phyloP scores from a whole-genome alignment of 352 stramenopile species.

The Phytopythium mirpurense region DNA sequence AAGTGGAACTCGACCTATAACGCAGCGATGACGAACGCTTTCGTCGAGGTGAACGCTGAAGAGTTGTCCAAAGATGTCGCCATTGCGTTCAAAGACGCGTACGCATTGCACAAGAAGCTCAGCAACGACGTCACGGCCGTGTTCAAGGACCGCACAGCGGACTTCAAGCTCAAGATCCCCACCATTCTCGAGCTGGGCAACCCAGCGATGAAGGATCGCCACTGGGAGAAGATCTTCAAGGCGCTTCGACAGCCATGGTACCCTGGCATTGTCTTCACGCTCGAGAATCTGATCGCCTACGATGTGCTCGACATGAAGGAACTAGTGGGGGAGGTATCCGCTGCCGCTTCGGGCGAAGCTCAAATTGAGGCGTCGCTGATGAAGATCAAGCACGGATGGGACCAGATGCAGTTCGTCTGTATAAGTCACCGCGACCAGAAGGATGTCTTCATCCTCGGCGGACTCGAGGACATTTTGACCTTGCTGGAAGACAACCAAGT shows the following conservation, averaged over 20 bases:
- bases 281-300: conserved; percentile 86
- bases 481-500: conserved; percentile 91
- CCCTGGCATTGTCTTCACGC: conserved; percentile 83
- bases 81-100: conserved; percentile 86
- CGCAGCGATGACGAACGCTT: conserved; percentile 76
- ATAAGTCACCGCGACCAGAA: conserved; percentile 82
- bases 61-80: conserved; percentile 85
- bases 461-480: conserved; percentile 87
- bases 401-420: conserved; percentile 81
- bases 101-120: conserved; percentile 89
- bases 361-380: conserved; percentile 88
- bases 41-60: conserved; percentile 87
- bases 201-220: conserved; percentile 89
- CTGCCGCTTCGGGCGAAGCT: conserved; percentile 81
- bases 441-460: conserved; percentile 88
- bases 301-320: conserved; percentile 89
- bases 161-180: conserved; percentile 90
- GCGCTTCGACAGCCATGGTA: conserved; percentile 84
- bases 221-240: conserved; percentile 95
- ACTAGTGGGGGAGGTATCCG: conserved; percentile 80
- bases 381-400: conserved; percentile 88
- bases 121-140: conserved; percentile 87
- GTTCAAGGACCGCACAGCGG: conserved; percentile 81
- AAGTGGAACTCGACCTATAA: conserved; percentile 85
- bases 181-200: conserved; percentile 91